Conservation (phyloP, 805 yeast species). For the Suhomyces vadensis region DNA sequence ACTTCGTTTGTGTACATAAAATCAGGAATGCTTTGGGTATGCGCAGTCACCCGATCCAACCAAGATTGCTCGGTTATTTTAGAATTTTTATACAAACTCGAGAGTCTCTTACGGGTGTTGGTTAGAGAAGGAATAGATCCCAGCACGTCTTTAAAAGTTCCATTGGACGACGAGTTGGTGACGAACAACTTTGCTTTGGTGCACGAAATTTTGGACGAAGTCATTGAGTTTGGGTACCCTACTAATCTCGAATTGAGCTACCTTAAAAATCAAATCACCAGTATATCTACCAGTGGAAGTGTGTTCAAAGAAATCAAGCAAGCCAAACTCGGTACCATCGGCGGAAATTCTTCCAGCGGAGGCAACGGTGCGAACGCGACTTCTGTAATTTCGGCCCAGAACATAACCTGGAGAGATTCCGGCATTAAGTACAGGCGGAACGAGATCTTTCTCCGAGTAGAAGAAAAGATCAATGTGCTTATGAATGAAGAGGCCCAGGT, state of each 20-base stretch:
- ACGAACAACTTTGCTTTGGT: conserved; percentile 66
- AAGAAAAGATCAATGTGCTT: conserved; percentile 71
- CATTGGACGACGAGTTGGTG: conserved; percentile 42
- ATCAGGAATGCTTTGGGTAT: conserved; percentile 66
- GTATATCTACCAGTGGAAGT: conserved; percentile 19
- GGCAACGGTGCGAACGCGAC: background rate
- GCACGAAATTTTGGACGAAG: conserved; percentile 77
- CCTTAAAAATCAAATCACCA: conserved; percentile 20
- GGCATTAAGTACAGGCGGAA: conserved; percentile 79
- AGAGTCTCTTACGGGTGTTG: conserved; percentile 47
- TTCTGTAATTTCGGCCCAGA: conserved; percentile 9
- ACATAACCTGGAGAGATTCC: conserved; percentile 64
- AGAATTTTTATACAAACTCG: conserved; percentile 72
- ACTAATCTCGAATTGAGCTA: conserved; percentile 55
- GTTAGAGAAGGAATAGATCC: conserved; percentile 17
- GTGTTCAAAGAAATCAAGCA: conserved; percentile 18
- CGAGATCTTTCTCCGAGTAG: conserved; percentile 74
- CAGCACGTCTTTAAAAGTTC: conserved; percentile 7
- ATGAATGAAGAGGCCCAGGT: conserved; percentile 65
- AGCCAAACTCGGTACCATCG: conserved; percentile 2
- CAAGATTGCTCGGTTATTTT: conserved; percentile 79
- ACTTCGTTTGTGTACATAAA: conserved; percentile 85
- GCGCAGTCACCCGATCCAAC: conserved; percentile 87
- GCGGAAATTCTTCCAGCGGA: background rate
- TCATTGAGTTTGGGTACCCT: conserved; percentile 77